Evolutionary conservation across 495 filamentous ascomycete genomes (phyloP), one percentile per base, ranked within the genome.

Genomic region (Hypoxylon rickii): DNA sequence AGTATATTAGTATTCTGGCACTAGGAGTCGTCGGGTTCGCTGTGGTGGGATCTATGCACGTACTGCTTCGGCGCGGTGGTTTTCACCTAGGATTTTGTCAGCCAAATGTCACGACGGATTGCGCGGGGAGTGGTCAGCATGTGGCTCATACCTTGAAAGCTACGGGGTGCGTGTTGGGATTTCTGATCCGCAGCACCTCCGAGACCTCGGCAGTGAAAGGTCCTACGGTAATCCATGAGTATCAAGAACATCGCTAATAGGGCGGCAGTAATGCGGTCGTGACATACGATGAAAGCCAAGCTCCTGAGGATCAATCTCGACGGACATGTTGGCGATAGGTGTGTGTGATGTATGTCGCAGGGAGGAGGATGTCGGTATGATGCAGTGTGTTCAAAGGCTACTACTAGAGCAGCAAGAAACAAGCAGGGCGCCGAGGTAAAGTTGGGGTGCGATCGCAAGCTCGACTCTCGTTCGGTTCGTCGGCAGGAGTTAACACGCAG

Each of bases 21-120:
- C 63, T 40, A 66, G 57, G 59, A 42, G 51, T 40, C 26, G 17
- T 44, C 5, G 12, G 24, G 12, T 48, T 38, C 37, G 33, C 29
- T 43, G 47, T 32, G 16, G 47, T 43, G 55, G 31, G 24, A 21
- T 13, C 21, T 58, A 40, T 22, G 36, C 44, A 71, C 89, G 66
- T 90, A 98, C 93, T 97, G 93, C 74, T 98, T 97, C 4, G 95
- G 94, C 20, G 95, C 95, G 51, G 94, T 98, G 32, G 94, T 98
- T 85, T 98, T 98, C 69, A 98, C 94, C 92, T 97, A 17, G 7
- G 32, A 63, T 49, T 3, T 55, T 7, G 31, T 65, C 51, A 32
- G 55, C 38, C 7, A 61, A 18, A 47, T 51, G 37, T 34, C 37
- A 22, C 54, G 22, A 19, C 13, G 22, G 38, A 33, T 22, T 26